These are phyloP conservation scores for Hyphochytrium catenoides DNA, from an alignment of 352 stramenopile genomes.

Conservation along the genomic window DNA sequence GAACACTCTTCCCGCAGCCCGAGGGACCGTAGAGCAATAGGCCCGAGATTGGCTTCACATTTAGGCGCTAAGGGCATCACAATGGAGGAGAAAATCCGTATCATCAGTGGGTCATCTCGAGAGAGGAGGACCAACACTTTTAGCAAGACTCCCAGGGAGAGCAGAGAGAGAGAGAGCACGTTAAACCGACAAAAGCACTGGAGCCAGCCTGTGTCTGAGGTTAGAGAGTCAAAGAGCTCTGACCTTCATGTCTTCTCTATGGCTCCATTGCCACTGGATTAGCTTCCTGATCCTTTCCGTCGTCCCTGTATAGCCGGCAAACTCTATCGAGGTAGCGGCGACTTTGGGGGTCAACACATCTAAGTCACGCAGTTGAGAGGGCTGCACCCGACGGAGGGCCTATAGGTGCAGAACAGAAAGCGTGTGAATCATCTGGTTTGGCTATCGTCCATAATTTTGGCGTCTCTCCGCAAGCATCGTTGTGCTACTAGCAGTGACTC, in stretches of 20 bases:
- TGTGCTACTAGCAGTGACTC: background rate
- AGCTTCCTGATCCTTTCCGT: constrained; percentile 34
- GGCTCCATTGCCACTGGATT: constrained; percentile 32
- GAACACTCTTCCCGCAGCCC: constrained; percentile 47
- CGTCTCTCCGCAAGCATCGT: background rate
- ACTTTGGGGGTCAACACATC: constrained; percentile 27
- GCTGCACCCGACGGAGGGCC: constrained; percentile 15
- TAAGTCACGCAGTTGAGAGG: constrained; percentile 36
- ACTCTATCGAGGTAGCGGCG: constrained; percentile 8
- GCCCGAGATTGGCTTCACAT: constrained; percentile 29
- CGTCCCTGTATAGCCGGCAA: constrained; percentile 31
- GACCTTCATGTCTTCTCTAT: constrained; percentile 30
- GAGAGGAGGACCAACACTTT: too few species aligned
- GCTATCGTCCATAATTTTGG: background rate
- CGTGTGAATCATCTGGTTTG: too few species aligned
- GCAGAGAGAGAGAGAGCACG: constrained; percentile 3
- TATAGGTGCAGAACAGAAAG: too few species aligned
- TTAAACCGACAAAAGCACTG: constrained; percentile 3
- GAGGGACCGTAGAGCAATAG: constrained; percentile 49
- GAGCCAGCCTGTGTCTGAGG: too few species aligned
- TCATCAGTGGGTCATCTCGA: background rate
- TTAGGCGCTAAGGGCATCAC: constrained; percentile 18
- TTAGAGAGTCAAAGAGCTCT: constrained; percentile 8
- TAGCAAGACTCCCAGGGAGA: too few species aligned
- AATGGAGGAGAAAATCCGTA: constrained; percentile 1